Evolutionary conservation across 352 stramenopile species (phyloP), one percentile per base, ranked within the genome.

Genomic region (Saprolegnia diclina): DNA sequence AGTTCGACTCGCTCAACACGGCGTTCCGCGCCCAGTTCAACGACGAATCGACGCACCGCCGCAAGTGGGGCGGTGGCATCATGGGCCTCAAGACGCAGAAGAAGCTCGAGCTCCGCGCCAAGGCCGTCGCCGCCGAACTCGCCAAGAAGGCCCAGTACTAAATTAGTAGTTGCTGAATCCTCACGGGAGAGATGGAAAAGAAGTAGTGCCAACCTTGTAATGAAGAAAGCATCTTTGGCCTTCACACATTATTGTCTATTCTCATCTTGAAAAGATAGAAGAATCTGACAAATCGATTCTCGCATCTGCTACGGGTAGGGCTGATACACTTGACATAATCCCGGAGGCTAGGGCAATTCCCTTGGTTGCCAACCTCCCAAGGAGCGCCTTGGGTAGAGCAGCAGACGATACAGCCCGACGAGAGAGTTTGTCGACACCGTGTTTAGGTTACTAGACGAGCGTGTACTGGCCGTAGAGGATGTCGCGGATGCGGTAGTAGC

Each of bases 21-120:
- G 82, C 92, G 52, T 99, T 97, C 81, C 96, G 89, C 71, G 81
- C 94, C 72, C 97, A 98, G 85, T 99, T 98, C 92, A 99, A 99
- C 83, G 93, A 99, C 71, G 97, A 98, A 76, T 74, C 80, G 26
- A 79, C 83, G 0, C 66, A 84, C 21, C 78, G 96, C 76, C 88
- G 96, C 72, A 99, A 99, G 84, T 99, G 97, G 97, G 97, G 97
- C 77, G 97, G 97, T 77, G 97, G 97, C 78, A 98, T 99, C 80
- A 99, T 99, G 97, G 97, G 97, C 79, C 87, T 99, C 69, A 99
- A 99, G 96, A 99, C 97, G 65, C 96, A 99, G 84, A 97, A 97
- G 80, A 99, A 99, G 89, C 87, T 99, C 59, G 95, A 98, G 73
- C 97, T 99, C 81, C 92, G 97, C 70, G 95, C 96, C 73, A 98